Conservation (phyloP, 371 early-diverging fungal species). For the Mortierella polycephala region DNA sequence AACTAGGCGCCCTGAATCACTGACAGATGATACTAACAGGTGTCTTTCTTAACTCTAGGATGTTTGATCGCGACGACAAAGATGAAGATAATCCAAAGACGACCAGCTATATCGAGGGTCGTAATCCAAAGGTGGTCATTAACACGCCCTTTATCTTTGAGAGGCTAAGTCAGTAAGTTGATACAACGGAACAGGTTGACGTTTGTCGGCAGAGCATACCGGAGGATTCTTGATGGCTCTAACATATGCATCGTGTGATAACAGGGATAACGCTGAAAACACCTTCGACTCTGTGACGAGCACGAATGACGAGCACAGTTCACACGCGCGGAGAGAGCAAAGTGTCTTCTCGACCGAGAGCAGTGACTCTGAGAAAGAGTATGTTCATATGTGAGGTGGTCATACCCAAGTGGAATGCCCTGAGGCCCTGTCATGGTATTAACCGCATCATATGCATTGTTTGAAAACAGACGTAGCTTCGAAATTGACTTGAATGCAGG, state of each 20-base stretch:
- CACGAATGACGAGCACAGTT: not conserved
- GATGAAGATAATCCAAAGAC: constrained; percentile 49
- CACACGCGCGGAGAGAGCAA: constrained; percentile 16
- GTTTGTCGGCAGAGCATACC: not conserved
- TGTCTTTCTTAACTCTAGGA: constrained; percentile 10
- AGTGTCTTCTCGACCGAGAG: constrained; percentile 18
- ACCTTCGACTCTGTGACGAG: constrained; percentile 12
- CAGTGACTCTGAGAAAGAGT: constrained; percentile 48
- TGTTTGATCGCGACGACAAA: constrained; percentile 53
- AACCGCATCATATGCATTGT: not conserved
- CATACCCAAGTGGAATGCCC: not conserved
- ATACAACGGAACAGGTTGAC: not conserved
- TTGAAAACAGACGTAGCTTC: constrained; percentile 38
- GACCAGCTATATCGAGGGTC: constrained; percentile 42
- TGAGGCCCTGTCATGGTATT: not conserved
- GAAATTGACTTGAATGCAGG: constrained; percentile 35
- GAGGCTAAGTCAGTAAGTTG: constrained; percentile 11
- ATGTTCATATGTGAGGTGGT: not conserved
- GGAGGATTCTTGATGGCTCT: too few species aligned
- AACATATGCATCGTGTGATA: not conserved
- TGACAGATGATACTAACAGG: too few species aligned
- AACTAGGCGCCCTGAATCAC: not conserved
- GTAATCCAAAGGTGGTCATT: constrained; percentile 6
- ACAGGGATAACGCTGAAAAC: constrained; percentile 5
- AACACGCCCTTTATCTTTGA: constrained; percentile 23